These are phyloP conservation scores for Neurospora sp. DNA, from an alignment of 495 filamentous ascomycete species.

Conservation along the genomic window DNA sequence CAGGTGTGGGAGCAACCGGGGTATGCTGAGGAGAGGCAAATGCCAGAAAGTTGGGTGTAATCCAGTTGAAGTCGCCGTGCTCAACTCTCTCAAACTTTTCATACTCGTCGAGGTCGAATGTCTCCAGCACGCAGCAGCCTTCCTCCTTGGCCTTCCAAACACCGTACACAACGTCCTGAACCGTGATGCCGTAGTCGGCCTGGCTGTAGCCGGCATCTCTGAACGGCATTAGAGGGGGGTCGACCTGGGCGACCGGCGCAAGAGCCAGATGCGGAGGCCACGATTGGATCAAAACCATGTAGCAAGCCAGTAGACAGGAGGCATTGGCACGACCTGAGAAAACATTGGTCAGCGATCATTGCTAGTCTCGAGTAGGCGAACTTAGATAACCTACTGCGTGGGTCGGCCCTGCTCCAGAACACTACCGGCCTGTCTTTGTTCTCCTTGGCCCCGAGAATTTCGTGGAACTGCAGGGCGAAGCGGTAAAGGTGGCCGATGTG, in stretches of 20 bases:
- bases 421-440: slow-evolving; percentile 76
- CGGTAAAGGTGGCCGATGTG: slow-evolving; percentile 96
- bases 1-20: slow-evolving; percentile 58
- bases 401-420: slow-evolving; percentile 87
- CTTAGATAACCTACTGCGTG: slow-evolving; percentile 55
- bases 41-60: slow-evolving; percentile 87
- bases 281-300: slow-evolving; percentile 96
- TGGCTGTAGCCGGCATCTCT: slow-evolving; percentile 97
- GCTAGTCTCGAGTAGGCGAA: background rate
- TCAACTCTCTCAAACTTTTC: slow-evolving; percentile 93
- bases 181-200: slow-evolving; percentile 86
- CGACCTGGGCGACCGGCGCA: slow-evolving; percentile 88
- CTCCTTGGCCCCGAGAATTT: slow-evolving; percentile 77
- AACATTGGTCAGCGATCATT: slow-evolving; percentile 13
- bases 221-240: slow-evolving; percentile 97
- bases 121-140: slow-evolving; percentile 71
- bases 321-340: slow-evolving; percentile 75
- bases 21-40: slow-evolving; percentile 89
- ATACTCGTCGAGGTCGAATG: slow-evolving; percentile 94
- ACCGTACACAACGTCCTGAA: slow-evolving; percentile 96
- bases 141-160: slow-evolving; percentile 98
- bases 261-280: slow-evolving; percentile 99
- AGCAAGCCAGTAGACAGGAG: slow-evolving; percentile 88
- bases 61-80: slow-evolving; percentile 99
- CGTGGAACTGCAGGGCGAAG: slow-evolving; percentile 90